Base-by-base conservation (phyloP, 169 alveolate species). In the Plasmodium adleri region DNA sequence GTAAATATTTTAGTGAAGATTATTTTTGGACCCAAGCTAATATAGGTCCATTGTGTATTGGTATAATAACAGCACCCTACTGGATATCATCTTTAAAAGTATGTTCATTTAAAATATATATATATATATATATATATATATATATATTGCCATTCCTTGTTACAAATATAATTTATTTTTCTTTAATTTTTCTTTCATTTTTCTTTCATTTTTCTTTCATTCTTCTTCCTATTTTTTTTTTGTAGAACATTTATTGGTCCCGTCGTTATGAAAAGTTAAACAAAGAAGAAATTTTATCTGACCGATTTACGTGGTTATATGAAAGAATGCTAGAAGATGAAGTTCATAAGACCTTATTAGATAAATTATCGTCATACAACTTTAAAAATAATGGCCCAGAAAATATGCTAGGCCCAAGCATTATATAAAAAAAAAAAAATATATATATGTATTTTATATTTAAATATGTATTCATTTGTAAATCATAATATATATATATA, bases 201-300 rank as follows among this genome's bases (percentile, higher is more conserved):
- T n/a, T n/a, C n/a, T 6, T 26, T 17, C 10, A 66, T 66, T 39
- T 64, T 67, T 32, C 2, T 76, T 50, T 67, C 17, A 17, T 13
- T 26, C 47, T 13, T 39, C 43, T 17, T 58, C 66, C 17, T 20
- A n/a, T 15, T 58, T 78, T 67, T 54, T 43, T 5, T 8, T 63
- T 88, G 59, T 92, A 94, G 96, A 93, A 88, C 32, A 86, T 92
- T 15, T 94, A 94, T 78, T 94, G 96, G 96, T 90, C 95, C 10
- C 62, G 63, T 50, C 90, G 95, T 59, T 91, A 88, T 64, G 93
- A 91, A 49, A 89, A 92, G 64, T 83, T 94, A 43, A 92, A 92
- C 56, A 92, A 91, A 93, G 94, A 94, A 45, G 96, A 94, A 76
- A 94, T 94, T 56, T 75, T 94, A 28, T 94, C 96, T 7, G 96